A percentile compares a stretch with the other conserved stretches of the same genome.
phyloP scores from a whole-genome alignment of 176 grass and related monocot genomes.

The Juncus inflexus region DNA sequence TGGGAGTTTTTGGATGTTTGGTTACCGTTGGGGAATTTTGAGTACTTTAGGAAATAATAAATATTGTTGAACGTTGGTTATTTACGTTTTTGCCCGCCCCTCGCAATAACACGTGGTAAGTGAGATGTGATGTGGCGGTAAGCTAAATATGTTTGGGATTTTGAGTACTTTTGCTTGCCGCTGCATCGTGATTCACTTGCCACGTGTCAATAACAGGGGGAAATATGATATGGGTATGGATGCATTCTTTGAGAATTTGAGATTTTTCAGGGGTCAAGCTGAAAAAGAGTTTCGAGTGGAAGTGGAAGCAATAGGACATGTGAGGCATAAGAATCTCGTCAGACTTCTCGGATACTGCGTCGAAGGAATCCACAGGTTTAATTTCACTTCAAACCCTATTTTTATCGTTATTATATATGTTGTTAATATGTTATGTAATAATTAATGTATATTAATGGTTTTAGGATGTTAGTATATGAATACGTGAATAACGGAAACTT shows the following conservation, averaged over 20 bases:
- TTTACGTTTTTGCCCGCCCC: too few species aligned
- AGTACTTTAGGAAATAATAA: too few species aligned
- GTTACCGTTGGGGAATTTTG: background rate
- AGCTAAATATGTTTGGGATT: too few species aligned
- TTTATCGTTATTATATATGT: background rate
- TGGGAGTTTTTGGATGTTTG: background rate
- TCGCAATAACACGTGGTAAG: too few species aligned
- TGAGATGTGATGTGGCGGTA: too few species aligned
- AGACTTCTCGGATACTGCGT: conserved; percentile 61
- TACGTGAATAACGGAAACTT: conserved; percentile 86
- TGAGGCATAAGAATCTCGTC: conserved; percentile 73
- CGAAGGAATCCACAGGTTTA: conserved; percentile 60
- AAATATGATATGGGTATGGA: too few species aligned
- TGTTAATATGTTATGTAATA: background rate
- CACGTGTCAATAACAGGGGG: too few species aligned
- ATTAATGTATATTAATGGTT: background rate
- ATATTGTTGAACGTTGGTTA: too few species aligned
- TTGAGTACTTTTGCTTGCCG: too few species aligned
- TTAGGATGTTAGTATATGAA: conserved; percentile 85
- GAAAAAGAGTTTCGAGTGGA: conserved; percentile 79
- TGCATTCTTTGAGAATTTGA: background rate
- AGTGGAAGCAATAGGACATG: conserved; percentile 75
- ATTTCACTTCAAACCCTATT: conserved; percentile 20
- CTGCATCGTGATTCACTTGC: too few species aligned
- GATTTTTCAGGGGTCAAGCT: conserved; percentile 52